These are phyloP conservation scores for Clavariopsis aquatica DNA, from an alignment of 495 filamentous ascomycete genomes.

Conservation along the genomic window DNA sequence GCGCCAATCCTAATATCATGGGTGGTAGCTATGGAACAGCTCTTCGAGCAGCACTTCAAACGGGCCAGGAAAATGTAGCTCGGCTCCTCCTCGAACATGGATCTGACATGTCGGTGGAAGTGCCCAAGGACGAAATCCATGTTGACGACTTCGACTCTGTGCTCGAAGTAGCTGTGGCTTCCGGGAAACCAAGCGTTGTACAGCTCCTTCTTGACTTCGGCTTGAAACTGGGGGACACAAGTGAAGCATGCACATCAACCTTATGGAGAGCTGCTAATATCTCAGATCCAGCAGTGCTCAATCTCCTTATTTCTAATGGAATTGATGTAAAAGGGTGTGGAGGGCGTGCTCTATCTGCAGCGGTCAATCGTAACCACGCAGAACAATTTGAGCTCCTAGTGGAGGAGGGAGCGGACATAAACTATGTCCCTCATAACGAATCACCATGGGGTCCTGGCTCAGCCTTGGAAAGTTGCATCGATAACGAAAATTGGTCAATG, in stretches of 20 bases:
- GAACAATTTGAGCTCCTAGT: not conserved
- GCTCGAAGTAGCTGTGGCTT: not conserved
- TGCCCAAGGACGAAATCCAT: not conserved
- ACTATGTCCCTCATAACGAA: not conserved
- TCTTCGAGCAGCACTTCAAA: slow-evolving; percentile 22
- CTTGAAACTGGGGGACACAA: not conserved
- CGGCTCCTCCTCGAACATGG: slow-evolving; percentile 22
- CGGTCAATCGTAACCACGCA: not conserved
- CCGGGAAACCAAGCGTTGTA: not conserved
- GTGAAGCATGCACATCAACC: not conserved
- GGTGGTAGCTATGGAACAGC: slow-evolving; percentile 27
- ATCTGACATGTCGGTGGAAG: slow-evolving; percentile 8
- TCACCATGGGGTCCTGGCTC: not conserved
- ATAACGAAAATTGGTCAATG: not conserved
- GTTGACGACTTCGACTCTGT: not conserved
- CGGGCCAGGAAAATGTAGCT: slow-evolving; percentile 21
- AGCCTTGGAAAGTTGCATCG: not conserved
- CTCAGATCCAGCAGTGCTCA: not conserved
- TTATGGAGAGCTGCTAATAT: not conserved
- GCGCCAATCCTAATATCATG: slow-evolving; percentile 13
- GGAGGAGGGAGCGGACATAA: not conserved
- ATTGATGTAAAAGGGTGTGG: not conserved
- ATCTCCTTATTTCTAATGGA: not conserved
- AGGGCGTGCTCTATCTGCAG: not conserved
- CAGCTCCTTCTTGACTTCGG: not conserved